Base-by-base conservation (phyloP, 208 protist species). In the Wallacemonas sp. region DNA sequence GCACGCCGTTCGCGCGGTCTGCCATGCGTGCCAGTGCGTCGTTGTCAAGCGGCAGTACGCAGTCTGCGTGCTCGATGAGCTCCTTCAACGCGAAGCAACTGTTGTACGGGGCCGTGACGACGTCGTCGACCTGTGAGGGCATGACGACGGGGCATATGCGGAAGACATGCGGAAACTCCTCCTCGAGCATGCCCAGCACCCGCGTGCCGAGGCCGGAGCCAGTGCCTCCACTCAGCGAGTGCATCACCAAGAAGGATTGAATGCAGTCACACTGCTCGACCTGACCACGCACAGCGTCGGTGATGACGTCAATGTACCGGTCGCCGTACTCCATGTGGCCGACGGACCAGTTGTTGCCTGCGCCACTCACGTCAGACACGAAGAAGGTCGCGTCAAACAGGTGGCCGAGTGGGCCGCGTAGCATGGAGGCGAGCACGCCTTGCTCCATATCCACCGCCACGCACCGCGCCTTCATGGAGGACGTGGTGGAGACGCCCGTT, bases 371-470 rank as follows among this genome's bases (percentile, higher is more conserved):
- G 59, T 95, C 86, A 0, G 81, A 92, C 0, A 97, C 86, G 53
- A 96, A 94, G 59, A 95, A 95, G 27, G 71, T 87, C 8, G 65
- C 33, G 66, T 98, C 94, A 61, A 98, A 98, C 22, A 98, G 63
- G 34, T 85, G 71, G 12, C 73, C 74, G 21, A 98, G 73, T 3
- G 91, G 88, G 0, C 91, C 79, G 26, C 78, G 69, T 46, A 97
- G 30, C 75, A 98, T 87, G 13, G 86, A 58, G 27, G 81, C 73
- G 48, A 98, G 69, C 6, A 98, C 97, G 60, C 95, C 95, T 57
- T 98, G 83, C 78, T 99, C 96, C 91, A 98, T 98, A 73, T 99
- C 98, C 26, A 99, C 83, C 0, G 97, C 81, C 13, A 99, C 89
- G 37, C 97, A 97, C 32, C 96, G 85, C 13, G 96, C 96, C 57